Base-by-base conservation (phyloP, 306 rosid species). In the Lagenaria siceraria region DNA sequence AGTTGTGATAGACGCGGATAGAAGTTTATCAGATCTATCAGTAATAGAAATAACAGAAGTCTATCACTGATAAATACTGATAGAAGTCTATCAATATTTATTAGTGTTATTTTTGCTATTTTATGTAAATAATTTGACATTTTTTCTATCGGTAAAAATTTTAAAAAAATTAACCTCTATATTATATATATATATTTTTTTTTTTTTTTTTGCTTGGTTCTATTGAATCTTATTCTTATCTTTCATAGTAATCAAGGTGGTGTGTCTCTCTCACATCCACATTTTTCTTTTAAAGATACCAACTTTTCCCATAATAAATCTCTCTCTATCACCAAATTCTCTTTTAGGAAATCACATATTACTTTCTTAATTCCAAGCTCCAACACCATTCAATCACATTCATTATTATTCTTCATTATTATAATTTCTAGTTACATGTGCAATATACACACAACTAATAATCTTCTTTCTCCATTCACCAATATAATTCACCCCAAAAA, bases 151-250 rank as follows among this genome's bases (percentile, higher is more conserved):
- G n/a, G n/a, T n/a, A n/a, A n/a, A n/a, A n/a, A n/a, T n/a, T n/a
- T n/a, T n/a, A n/a, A n/a, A n/a, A n/a, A n/a, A n/a, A n/a, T n/a
- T n/a, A n/a, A n/a, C n/a, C n/a, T n/a, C n/a, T n/a, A n/a, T n/a
- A n/a, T n/a, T n/a, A n/a, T n/a, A n/a, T n/a, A n/a, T n/a, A n/a
- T n/a, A n/a, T n/a, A n/a, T n/a, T n/a, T n/a, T n/a, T n/a, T n/a
- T n/a, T n/a, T n/a, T n/a, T n/a, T n/a, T n/a, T n/a, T n/a, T 64
- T 64, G 13, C 74, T 79, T 15, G 84, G 92, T 86, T n/a, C 88
- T 85, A 84, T 88, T 78, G 78, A 79, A 87, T 87, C 75, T 82
- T 75, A 76, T 81, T 66, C 85, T 68, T 42, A 74, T 73, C 24
- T 52, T 58, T 86, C 79, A 78, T 77, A 79, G 74, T 78, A 80